A percentile compares a stretch with the other conserved stretches of the same genome.
phyloP scores from a whole-genome alignment of 306 rosid genomes.

The Trifolium fragiferum region DNA sequence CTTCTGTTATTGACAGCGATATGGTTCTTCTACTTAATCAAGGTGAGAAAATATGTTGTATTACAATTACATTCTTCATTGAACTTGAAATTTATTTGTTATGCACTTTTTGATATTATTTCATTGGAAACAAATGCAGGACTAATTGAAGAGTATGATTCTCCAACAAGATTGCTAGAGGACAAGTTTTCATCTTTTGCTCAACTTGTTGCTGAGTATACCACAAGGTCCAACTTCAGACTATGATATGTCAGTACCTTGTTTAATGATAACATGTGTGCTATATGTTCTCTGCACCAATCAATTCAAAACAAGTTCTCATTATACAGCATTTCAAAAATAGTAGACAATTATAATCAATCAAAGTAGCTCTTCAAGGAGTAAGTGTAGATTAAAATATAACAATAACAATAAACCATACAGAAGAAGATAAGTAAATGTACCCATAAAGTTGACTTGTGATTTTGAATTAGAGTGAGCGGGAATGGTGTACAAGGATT shows the following conservation, averaged over 20 bases:
- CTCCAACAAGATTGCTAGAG: conserved; percentile 65
- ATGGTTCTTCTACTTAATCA: conserved; percentile 2
- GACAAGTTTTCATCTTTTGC: conserved; percentile 65
- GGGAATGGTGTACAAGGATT: conserved; percentile 78
- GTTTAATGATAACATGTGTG: too few species aligned
- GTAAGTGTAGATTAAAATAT: too few species aligned
- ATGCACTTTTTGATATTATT: neutral
- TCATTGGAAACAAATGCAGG: conserved; percentile 49
- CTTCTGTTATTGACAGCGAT: conserved; percentile 2
- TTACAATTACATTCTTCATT: neutral
- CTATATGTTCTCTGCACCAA: too few species aligned
- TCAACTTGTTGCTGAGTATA: conserved; percentile 74
- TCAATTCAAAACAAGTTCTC: too few species aligned
- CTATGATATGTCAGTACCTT: too few species aligned
- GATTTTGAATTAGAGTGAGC: conserved; percentile 91
- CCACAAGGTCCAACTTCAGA: conserved; percentile 51
- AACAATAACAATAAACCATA: too few species aligned
- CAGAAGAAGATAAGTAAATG: too few species aligned
- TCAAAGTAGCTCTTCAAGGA: too few species aligned
- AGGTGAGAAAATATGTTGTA: neutral
- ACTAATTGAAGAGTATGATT: conserved; percentile 64
- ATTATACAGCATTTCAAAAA: too few species aligned
- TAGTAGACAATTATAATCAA: too few species aligned
- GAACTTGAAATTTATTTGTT: neutral
- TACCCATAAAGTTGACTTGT: conserved; percentile 61